Evolutionary conservation across 768 basidiomycete species (phyloP), one percentile per base, ranked within the genome.

Genomic region (Boletus subparvulus): DNA sequence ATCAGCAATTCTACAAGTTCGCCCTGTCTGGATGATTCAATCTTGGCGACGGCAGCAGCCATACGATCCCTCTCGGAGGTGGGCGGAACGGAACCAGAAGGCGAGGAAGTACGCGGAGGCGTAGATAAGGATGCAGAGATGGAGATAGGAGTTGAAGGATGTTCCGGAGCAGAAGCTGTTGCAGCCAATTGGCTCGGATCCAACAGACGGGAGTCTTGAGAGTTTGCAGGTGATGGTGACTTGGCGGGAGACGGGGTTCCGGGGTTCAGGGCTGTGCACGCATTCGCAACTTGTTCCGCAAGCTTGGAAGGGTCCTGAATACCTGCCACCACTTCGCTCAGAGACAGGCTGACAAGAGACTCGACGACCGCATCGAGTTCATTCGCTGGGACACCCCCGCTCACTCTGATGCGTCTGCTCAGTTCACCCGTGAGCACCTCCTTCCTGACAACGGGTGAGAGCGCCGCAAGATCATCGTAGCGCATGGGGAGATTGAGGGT

Each of bases 81-180:
- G 4, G 84, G 83, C 2, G 87, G 83, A 50, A 80, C 69, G 17
- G 83, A 82, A 39, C 81, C 81, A 17, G 83, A 78, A 6, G 90
- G 92, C 3, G 91, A 92, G 6, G 90, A 90, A 0, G 92, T 91
- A 16, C 92, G 84, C 13, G 92, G 89, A 3, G 92, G 90, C 0
- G 89, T 90, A 33, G 87, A 85, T n/a, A 89, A 68, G 1, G 88
- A 86, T 0, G 85, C 83, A 55, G 83, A 83, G 55, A 90, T 78
- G 2, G 91, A 92, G 13, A 93, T 83, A 2, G 92, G 92, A 0
- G 92, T 93, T 8, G 88, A 90, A 0, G 92, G 92, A 59, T 92
- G 91, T 65, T 94, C 92, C 0, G 92, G 92, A n/a, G 91, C 91
- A 47, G 88, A 90, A 3, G 91, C 92, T 4, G 89, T 91, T 3